Evolutionary conservation across 345 rosid genomes (phyloP), one percentile per base, ranked within the genome.

Genomic region (Ceriops tagal): DNA sequence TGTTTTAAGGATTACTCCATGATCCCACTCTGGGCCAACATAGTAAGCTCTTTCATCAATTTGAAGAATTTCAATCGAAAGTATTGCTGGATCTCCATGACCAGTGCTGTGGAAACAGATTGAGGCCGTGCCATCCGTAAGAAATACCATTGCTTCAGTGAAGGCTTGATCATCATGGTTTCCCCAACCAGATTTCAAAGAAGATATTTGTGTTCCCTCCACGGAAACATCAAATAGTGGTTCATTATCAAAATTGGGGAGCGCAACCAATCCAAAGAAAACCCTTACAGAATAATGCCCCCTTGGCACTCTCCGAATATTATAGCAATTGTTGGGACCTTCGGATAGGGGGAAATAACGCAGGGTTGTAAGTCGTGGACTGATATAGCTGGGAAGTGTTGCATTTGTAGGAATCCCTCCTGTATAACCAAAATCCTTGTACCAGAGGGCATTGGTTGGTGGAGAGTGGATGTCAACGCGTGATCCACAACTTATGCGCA

Each of bases 91-190:
- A 80, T 92, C 99, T 19, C 99, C 99, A 78, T 88, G 99, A 58
- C 99, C 99, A 2, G 99, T 96, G 69, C 98, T 89, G 26, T 96
- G 99, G 73, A 96, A 89, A 80, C 99, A 96, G 20, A 96, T 80
- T 0, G 98, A 84, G 30, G 80, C 83, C 0, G 93, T 86, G 7
- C 91, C 93, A 77, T 81, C 88, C 1, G 49, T 65, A 61, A 96
- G 92, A 71, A 89, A 89, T 60, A 92, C 81, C 58, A 74, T 78
- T 57, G 96, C 97, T 78, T 96, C 99, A 28, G 85, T 83, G 55
- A 96, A 96, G 30, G 79, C 81, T 81, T 89, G 98, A 64, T 90
- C 91, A 78, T 92, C 92, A 2, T 90, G 81, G 64, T 32, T 35
- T 63, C 87, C 89, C 99, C 99, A 96, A 68, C 99, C 99, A 0